Conservation (phyloP, 2,329 filamentous ascomycete species). For the Trichoderma aggressivum region DNA sequence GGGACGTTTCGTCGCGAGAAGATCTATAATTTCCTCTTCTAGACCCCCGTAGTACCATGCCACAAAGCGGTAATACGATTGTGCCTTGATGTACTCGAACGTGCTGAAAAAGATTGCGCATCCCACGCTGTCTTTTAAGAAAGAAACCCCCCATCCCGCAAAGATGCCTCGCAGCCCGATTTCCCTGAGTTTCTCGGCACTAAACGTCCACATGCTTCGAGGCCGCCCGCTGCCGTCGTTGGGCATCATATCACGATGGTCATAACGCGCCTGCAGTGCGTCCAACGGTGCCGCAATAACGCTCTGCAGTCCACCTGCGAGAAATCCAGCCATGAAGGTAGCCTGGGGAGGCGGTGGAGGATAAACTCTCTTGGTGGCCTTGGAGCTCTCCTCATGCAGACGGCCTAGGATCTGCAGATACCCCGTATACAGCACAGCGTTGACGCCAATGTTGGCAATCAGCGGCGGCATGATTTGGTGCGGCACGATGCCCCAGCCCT, state of each 20-base stretch:
- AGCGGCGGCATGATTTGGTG: constrained; percentile 75
- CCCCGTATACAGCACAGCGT: constrained; percentile 70
- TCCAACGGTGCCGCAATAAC: constrained; percentile 71
- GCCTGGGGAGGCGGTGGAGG: constrained; percentile 62
- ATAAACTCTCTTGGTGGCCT: constrained; percentile 59
- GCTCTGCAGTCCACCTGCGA: constrained; percentile 68
- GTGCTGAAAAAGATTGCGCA: constrained; percentile 70
- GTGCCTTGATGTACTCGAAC: constrained; percentile 74
- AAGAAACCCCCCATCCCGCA: constrained; percentile 66
- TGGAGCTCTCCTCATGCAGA: constrained; percentile 62
- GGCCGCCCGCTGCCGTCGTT: constrained; percentile 40
- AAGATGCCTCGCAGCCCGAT: constrained; percentile 72
- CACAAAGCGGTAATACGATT: constrained; percentile 67
- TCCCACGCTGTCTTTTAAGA: constrained; percentile 67
- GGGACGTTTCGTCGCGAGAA: constrained; percentile 47
- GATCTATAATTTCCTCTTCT: constrained; percentile 49
- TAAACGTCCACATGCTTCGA: constrained; percentile 71
- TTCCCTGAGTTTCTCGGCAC: constrained; percentile 59
- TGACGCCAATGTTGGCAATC: constrained; percentile 70
- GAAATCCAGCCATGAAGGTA: constrained; percentile 67
- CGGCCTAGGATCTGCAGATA: constrained; percentile 67
- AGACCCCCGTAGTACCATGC: constrained; percentile 65
- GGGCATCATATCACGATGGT: constrained; percentile 50
- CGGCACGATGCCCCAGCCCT: constrained; percentile 71
- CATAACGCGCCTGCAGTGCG: constrained; percentile 70